These are phyloP conservation scores for Sporobolomyces pararoseus DNA, from an alignment of 768 basidiomycete genomes.

Conservation along the genomic window DNA sequence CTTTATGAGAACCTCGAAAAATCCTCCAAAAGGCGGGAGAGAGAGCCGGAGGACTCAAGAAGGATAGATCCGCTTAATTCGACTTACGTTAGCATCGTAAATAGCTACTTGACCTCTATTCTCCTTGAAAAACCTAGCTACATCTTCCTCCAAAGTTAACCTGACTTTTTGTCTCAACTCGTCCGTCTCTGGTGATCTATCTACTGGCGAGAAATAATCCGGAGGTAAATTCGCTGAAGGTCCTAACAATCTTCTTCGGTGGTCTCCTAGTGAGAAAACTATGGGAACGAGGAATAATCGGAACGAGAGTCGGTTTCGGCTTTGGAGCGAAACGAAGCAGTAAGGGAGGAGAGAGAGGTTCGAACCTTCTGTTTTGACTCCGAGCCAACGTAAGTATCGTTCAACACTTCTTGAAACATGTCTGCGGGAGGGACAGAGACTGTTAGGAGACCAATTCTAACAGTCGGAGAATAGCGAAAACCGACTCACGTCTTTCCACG, in stretches of 20 bases:
- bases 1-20: too few relatives aligned
- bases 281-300: too few relatives aligned
- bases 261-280: conserved; percentile 92
- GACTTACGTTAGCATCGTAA: conserved; percentile 77
- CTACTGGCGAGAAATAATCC: conserved; percentile 86
- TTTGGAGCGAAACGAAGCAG: not conserved
- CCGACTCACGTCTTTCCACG: conserved; percentile 36
- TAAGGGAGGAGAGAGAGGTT: not conserved
- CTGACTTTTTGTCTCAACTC: conserved; percentile 69
- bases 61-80: too few relatives aligned
- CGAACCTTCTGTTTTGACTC: conserved; percentile 73
- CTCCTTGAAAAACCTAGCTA: conserved; percentile 78
- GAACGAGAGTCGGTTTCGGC: too few relatives aligned
- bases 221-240: conserved; percentile 79
- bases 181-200: conserved; percentile 61
- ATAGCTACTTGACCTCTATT: conserved; percentile 89
- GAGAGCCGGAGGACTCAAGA: not conserved
- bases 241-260: conserved; percentile 82
- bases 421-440: conserved; percentile 70
- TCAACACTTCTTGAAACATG: conserved; percentile 93
- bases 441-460: not conserved
- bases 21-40: not conserved
- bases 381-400: conserved; percentile 97
- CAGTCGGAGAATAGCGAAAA: not conserved
- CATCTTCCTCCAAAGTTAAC: conserved; percentile 78